These are phyloP conservation scores for Castanea sativa DNA, from an alignment of 306 rosid genomes.

Conservation along the genomic window DNA sequence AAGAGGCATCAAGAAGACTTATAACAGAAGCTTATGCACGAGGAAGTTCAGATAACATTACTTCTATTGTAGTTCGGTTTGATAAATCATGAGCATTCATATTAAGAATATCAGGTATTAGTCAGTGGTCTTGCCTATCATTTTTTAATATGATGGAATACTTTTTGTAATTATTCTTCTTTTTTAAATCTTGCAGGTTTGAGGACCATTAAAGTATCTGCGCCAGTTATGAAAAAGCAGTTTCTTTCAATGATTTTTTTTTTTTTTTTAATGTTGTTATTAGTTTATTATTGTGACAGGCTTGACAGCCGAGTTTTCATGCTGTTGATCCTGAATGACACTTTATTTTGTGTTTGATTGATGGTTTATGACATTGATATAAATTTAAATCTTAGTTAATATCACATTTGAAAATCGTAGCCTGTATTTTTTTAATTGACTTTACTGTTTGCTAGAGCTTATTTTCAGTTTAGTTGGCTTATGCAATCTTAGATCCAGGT, in stretches of 20 bases:
- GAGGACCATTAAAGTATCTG: slow-evolving; percentile 15
- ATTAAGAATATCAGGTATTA: slow-evolving; percentile 19
- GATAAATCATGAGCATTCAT: slow-evolving; percentile 45
- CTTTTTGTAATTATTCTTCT: background rate
- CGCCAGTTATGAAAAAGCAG: slow-evolving; percentile 1
- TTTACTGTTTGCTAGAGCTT: too few species aligned
- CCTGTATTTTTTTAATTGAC: too few species aligned
- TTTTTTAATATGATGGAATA: background rate
- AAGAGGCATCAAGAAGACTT: slow-evolving; percentile 71
- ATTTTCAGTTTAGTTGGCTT: too few species aligned
- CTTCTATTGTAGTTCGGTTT: slow-evolving; percentile 83
- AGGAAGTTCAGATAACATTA: slow-evolving; percentile 90
- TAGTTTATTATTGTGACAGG: slow-evolving; percentile 18
- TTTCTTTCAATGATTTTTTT: slow-evolving; percentile 12
- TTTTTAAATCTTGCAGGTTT: slow-evolving; percentile 30
- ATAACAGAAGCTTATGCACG: slow-evolving; percentile 67
- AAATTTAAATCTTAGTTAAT: background rate
- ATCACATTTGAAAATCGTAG: too few species aligned
- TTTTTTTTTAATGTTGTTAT: slow-evolving; percentile 3
- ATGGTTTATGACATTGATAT: slow-evolving; percentile 6
- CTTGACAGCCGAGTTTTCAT: slow-evolving; percentile 12
- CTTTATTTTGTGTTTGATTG: background rate
- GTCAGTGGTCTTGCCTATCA: slow-evolving; percentile 1
- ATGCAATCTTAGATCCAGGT: too few species aligned
- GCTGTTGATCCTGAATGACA: slow-evolving; percentile 8